Conservation (phyloP, 768 basidiomycete species). For the Hortiboletus flavorubellus region DNA sequence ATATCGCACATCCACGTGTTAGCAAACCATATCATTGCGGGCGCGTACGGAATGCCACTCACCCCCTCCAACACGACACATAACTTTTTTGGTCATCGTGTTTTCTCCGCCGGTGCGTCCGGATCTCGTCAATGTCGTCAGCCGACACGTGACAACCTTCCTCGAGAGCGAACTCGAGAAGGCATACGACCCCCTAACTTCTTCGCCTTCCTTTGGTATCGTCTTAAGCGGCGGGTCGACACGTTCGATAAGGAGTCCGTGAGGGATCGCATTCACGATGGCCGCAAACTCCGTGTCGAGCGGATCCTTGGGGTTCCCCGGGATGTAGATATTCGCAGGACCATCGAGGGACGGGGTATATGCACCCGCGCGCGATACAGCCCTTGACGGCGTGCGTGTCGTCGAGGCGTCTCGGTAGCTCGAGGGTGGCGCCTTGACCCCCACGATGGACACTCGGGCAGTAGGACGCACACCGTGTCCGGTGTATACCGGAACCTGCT, state of each 20-base stretch:
- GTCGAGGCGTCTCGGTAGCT: conserved; percentile 63
- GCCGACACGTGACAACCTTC: conserved; percentile 74
- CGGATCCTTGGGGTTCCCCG: conserved; percentile 68
- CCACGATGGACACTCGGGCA: conserved; percentile 36
- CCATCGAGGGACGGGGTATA: conserved; percentile 57
- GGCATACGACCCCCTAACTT: conserved; percentile 80
- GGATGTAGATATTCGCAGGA: conserved; percentile 60
- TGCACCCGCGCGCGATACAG: conserved; percentile 62
- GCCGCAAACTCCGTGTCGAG: conserved; percentile 77
- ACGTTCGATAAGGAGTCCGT: conserved; percentile 74
- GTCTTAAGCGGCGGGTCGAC: conserved; percentile 72
- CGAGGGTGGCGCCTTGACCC: conserved; percentile 60
- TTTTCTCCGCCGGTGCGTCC: conserved; percentile 39
- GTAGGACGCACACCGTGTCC: conserved; percentile 38
- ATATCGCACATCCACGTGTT: background rate
- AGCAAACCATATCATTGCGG: conserved; percentile 1
- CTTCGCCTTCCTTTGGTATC: conserved; percentile 68
- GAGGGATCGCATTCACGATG: conserved; percentile 71
- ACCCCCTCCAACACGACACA: conserved; percentile 90
- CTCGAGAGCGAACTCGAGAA: conserved; percentile 69
- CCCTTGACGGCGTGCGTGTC: conserved; percentile 59
- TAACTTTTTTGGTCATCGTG: conserved; percentile 72
- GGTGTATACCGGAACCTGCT: conserved; percentile 55
- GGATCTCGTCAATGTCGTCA: conserved; percentile 73
- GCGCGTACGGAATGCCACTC: conserved; percentile 25